Percentiles rank a stretch among this genome's conserved stretches.
Evolutionary conservation across 2,329 filamentous ascomycete species (phyloP).

Genomic region (Apiospora saccharicola): DNA sequence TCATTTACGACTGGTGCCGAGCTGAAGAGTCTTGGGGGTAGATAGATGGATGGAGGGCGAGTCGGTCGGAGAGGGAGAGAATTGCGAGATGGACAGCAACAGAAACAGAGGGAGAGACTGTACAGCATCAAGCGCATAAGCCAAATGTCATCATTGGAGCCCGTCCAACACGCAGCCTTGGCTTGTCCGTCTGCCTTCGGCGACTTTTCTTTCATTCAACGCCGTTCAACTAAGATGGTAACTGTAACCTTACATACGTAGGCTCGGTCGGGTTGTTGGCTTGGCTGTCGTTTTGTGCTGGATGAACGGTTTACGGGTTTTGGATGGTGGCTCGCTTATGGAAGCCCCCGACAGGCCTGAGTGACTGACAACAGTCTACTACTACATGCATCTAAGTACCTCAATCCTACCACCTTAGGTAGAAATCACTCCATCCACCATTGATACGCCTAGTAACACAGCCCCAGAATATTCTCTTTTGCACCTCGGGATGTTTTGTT

Average conservation of each 20-base stretch:
- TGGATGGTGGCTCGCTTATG: neutral
- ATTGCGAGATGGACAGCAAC: neutral
- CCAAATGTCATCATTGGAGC: conserved; percentile 8
- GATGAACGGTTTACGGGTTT: neutral
- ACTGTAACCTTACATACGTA: neutral
- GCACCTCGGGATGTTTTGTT: neutral
- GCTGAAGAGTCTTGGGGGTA: neutral
- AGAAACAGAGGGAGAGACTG: neutral
- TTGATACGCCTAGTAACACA: neutral
- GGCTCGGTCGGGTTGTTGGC: neutral
- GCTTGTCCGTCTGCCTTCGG: neutral
- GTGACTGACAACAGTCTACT: too few species aligned
- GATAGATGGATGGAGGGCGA: neutral
- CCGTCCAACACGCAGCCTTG: neutral
- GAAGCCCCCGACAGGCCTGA: neutral
- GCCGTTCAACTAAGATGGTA: neutral
- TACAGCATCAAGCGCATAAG: neutral
- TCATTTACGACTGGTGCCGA: neutral
- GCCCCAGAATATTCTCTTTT: neutral
- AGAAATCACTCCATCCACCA: neutral
- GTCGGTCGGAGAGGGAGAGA: neutral
- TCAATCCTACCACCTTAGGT: neutral
- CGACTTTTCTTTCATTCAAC: conserved; percentile 12
- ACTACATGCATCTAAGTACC: neutral
- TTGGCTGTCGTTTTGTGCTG: neutral